Conservation (phyloP, 2,329 filamentous ascomycete genomes). For the Ceratocystis smalleyi region DNA sequence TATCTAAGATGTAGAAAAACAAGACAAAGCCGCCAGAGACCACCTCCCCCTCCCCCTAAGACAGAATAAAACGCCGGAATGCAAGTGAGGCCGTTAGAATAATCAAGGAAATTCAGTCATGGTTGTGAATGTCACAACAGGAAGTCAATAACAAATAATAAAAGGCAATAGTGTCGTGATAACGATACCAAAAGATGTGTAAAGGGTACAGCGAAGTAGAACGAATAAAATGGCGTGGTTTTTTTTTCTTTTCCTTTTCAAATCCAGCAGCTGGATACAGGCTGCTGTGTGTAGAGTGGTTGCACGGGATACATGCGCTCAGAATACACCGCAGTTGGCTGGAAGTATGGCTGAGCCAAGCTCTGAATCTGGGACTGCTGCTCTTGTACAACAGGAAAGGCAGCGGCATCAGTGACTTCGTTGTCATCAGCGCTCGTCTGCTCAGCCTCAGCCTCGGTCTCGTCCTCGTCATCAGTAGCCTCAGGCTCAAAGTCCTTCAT, state of each 20-base stretch:
- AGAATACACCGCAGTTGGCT: not conserved
- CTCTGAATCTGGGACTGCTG: not conserved
- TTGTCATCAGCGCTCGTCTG: not conserved
- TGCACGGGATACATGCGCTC: not conserved
- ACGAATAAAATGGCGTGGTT: not conserved
- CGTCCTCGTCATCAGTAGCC: conserved; percentile 34
- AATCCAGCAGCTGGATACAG: not conserved
- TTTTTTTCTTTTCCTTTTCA: not conserved
- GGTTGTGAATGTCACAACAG: not conserved
- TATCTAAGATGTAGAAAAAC: not conserved
- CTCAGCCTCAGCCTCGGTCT: conserved; percentile 25
- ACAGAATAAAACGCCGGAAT: not conserved
- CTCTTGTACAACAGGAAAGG: not conserved
- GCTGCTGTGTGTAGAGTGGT: not conserved
- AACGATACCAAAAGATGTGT: not conserved
- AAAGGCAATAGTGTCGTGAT: not conserved
- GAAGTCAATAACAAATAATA: not conserved
- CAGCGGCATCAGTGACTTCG: conserved; percentile 6
- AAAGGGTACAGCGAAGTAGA: not conserved
- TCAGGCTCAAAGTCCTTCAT: conserved; percentile 67
- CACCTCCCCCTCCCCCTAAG: not conserved
- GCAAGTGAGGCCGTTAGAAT: not conserved
- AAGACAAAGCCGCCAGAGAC: not conserved
- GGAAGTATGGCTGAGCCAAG: not conserved
- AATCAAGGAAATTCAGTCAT: not conserved